Conservation (phyloP, 192 early-diverging fungal species). For the Backusella australiensis region DNA sequence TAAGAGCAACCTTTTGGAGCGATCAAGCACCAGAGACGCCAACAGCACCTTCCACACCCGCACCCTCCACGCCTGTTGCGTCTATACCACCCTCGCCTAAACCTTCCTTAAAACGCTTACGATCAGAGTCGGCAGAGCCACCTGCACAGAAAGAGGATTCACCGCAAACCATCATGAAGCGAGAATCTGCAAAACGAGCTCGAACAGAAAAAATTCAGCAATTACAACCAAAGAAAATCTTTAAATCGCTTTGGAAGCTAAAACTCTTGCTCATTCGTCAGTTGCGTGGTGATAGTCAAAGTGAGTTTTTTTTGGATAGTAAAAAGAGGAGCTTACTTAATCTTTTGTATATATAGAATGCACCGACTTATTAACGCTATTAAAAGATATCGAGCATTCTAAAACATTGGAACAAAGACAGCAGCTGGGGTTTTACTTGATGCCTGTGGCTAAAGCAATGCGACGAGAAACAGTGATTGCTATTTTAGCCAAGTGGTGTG, state of each 20-base stretch:
- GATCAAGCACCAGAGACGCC: background rate
- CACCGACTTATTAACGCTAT: background rate
- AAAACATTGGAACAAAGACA: background rate
- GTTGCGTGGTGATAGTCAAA: background rate
- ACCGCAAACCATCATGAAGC: background rate
- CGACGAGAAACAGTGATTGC: background rate
- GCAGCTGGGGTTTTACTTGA: conserved; percentile 8
- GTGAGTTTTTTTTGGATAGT: background rate
- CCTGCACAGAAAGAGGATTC: background rate
- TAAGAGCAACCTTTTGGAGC: conserved; percentile 12
- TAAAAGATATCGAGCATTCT: background rate
- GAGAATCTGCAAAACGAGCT: background rate
- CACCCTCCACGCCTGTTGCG: background rate
- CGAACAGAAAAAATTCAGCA: background rate
- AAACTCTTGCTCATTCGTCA: background rate
- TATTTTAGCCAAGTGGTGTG: conserved; percentile 6
- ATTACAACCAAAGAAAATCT: background rate
- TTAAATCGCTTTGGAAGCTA: background rate
- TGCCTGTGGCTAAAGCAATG: background rate
- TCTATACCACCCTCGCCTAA: background rate
- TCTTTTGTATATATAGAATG: background rate
- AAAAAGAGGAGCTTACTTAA: background rate
- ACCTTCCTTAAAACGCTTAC: background rate
- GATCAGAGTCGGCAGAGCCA: background rate
- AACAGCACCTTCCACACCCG: background rate